Evolutionary conservation across 2,329 filamentous ascomycete genomes (phyloP), one percentile per base, ranked within the genome.

Genomic region (Trichoderma aggressivum): DNA sequence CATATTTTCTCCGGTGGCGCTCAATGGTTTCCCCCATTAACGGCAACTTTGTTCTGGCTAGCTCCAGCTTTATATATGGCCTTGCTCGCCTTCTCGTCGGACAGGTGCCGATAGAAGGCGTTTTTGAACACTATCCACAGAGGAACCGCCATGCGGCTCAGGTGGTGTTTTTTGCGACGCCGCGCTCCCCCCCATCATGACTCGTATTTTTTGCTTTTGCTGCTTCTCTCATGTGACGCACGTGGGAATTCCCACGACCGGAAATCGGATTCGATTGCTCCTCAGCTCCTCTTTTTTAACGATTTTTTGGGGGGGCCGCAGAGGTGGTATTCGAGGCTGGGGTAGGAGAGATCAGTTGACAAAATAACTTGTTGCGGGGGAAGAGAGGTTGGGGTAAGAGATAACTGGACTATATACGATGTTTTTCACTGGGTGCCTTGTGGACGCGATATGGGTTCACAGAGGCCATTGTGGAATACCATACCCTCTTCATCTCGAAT

Each of bases 1-100:
- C 30, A 50, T 61, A 68, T 68, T 68, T 68, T 60, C 56, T 68
- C 56, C 65, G 65, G 65, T 61, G 65, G 65, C 65, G 65, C 56
- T 68, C 65, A 59, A 50, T 61, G 65, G 56, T 61, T 34, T 30
- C 47, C 7, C 7, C n/a, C 50, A 36, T 58, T 47, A 67, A 59
- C 7, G 39, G 53, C 65, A 39, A 30, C 30, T 53, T 55, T 53
- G 24, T 59, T 32, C 34, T 24, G 14, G 24, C 39, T 60, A 68
- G 56, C 53, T 28, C 53, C 55, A 59, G 32, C 26, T 24, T 50
- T 68, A 36, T 53, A 59, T 32, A 47, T 11, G 53, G 34, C 53
- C 53, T 67, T 55, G 16, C 43, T 28, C 36, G 26, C 53, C 39
- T 16, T n/a, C 53, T 67, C 24, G 36, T 67, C 64, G 64, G 64